Base-by-base conservation (phyloP, 2,329 filamentous ascomycete genomes). In the Chrysoporthe austroafricana region DNA sequence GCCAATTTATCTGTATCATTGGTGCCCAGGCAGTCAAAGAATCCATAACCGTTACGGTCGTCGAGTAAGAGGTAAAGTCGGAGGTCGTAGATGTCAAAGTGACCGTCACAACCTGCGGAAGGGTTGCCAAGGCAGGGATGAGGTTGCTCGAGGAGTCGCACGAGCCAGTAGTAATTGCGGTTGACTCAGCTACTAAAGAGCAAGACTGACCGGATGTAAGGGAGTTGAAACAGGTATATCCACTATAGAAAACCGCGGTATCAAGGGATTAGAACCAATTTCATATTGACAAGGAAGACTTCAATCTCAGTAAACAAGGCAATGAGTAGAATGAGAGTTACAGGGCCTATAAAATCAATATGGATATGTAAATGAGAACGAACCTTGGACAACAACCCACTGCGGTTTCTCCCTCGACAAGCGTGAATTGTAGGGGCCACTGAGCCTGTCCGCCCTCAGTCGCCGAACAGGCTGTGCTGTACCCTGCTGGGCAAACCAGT, bases 1-100 rank as follows among this genome's bases (percentile, higher is more conserved):
- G 56, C 63, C 44, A 65, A 26, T 65, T 60, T 7, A 65, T 65
- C 56, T 65, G 56, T 26, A 64, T 50, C 63, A 64, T 64, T 14
- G 63, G 54, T 9, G 63, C 43, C 11, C 26, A 50, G 26, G 54
- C 63, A 2, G 9, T 52, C 7, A 65, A 8, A 34, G 56, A 14
- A 16, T 50, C 43, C 2, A 39, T 14, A 9, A 34, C 39, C 7
- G 6, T 6, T 44, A 58, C 44, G 6, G 52, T 46, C 18, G 52
- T 58, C 16, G 39, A 44, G n/a, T 42, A 58, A 46, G 16, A 21
- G 9, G 42, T 39, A 13, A 52, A 52, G 11, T 18, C 48, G n/a
- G 26, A 39, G 32, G 32, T 39, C 9, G 54, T 57, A 26, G 13
- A 18, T 57, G 14, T 57, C 11, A 18, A 8, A n/a, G 54, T 39